Conservation (phyloP, 805 yeast genomes). For the Candida multigemmis region DNA sequence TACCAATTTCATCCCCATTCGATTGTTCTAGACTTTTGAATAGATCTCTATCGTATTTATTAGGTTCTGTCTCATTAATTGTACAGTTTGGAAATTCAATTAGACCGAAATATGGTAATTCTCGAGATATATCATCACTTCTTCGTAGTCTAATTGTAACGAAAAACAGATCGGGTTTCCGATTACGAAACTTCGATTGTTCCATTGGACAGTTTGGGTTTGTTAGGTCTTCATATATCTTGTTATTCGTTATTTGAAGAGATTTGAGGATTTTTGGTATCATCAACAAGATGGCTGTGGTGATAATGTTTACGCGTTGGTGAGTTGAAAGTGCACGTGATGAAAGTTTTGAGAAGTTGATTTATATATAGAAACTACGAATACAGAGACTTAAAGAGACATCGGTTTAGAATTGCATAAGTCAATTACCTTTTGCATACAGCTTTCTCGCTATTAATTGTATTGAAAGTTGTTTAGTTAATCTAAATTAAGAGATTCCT, state of each 20-base stretch:
- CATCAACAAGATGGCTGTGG: too few species aligned
- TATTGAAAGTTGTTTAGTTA: too few species aligned
- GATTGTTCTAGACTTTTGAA: slow-evolving; percentile 37
- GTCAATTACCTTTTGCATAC: too few species aligned
- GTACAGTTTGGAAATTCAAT: slow-evolving; percentile 48
- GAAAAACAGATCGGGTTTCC: neutral
- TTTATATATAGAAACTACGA: too few species aligned
- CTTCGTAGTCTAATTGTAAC: neutral
- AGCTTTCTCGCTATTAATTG: too few species aligned
- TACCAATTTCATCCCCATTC: slow-evolving; percentile 31
- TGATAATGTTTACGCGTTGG: too few species aligned
- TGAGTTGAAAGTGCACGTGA: too few species aligned
- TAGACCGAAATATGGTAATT: slow-evolving; percentile 63
- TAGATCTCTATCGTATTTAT: slow-evolving; percentile 34
- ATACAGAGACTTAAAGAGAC: too few species aligned
- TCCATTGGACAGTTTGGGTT: neutral
- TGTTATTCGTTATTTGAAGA: slow-evolving; percentile 10
- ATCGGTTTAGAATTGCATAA: too few species aligned
- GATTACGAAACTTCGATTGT: slow-evolving; percentile 1
- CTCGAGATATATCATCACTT: slow-evolving; percentile 2
- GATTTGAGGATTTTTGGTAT: too few species aligned
- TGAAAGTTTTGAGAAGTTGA: too few species aligned
- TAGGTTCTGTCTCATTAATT: slow-evolving; percentile 56
- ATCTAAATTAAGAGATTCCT: too few species aligned
- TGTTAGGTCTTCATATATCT: slow-evolving; percentile 8